phyloP scores from a whole-genome alignment of 345 rosid species.

The Lumnitzera littorea region DNA sequence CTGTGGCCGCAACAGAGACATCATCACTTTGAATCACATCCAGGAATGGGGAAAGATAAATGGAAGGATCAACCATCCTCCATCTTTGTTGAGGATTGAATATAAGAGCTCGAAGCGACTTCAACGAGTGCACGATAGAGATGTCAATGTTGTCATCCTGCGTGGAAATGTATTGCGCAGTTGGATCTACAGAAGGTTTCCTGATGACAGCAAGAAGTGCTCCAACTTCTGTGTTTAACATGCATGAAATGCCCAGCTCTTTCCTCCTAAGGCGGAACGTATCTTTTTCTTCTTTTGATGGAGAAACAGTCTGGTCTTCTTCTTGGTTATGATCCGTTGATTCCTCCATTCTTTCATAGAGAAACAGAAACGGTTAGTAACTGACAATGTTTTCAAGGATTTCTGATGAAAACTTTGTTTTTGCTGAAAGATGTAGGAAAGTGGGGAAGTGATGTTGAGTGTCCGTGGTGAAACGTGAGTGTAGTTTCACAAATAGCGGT shows the following conservation, averaged over 20 bases:
- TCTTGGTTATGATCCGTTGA: too few species aligned
- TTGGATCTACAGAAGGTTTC: slow-evolving; percentile 33
- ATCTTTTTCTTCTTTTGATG: too few species aligned
- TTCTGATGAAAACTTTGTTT: too few species aligned
- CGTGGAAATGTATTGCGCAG: slow-evolving; percentile 27
- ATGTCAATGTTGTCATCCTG: slow-evolving; percentile 54
- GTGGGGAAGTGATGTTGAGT: too few species aligned
- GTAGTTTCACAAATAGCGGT: too few species aligned
- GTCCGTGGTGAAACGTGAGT: too few species aligned
- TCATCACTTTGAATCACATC: slow-evolving; percentile 77
- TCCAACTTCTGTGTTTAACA: slow-evolving; percentile 89
- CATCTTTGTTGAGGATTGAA: slow-evolving; percentile 93
- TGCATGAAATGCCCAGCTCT: slow-evolving; percentile 70
- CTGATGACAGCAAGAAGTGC: slow-evolving; percentile 78
- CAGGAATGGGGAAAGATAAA: slow-evolving; percentile 74
- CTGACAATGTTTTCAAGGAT: too few species aligned
- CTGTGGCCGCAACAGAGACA: slow-evolving; percentile 72
- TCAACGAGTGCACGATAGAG: slow-evolving; percentile 50
- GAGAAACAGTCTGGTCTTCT: too few species aligned
- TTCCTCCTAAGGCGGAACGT: slow-evolving; percentile 20
- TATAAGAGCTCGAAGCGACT: slow-evolving; percentile 66
- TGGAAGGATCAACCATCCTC: slow-evolving; percentile 67
- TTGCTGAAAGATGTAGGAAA: too few species aligned
- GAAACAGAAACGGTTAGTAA: too few species aligned
- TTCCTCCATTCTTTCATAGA: too few species aligned